Evolutionary conservation across 2,329 filamentous ascomycete genomes (phyloP).

Genomic region (Dactylellina sp.): DNA sequence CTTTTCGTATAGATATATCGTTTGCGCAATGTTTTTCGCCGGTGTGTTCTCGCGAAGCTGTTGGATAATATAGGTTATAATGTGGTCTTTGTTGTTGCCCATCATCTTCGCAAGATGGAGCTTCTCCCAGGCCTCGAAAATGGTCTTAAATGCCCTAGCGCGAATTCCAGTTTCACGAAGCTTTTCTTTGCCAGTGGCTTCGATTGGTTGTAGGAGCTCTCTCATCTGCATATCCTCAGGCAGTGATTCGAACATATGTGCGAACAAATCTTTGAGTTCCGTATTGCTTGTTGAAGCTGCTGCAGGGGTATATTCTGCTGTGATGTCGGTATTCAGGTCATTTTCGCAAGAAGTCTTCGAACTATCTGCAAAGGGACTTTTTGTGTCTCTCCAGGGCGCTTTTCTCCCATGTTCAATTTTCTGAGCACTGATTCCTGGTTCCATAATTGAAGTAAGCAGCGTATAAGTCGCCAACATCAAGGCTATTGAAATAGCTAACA

Average conservation of each 20-base stretch:
- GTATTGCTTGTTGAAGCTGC: no score
- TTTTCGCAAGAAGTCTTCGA: no score
- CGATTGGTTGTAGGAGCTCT: conserved; percentile 63
- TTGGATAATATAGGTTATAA: conserved; percentile 65
- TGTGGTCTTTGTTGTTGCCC: conserved; percentile 62
- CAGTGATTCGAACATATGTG: conserved; percentile 59
- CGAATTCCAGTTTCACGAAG: conserved; percentile 64
- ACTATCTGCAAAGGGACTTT: no score
- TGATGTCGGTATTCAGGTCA: no score
- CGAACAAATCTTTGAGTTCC: conserved; percentile 57
- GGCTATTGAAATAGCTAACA: no score
- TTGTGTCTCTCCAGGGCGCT: no score
- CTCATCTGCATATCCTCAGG: conserved; percentile 62
- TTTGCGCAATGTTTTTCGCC: conserved; percentile 59
- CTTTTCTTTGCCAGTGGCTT: conserved; percentile 63
- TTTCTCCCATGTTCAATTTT: no score
- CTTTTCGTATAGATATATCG: conserved; percentile 64
- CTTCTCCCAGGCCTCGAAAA: conserved; percentile 64
- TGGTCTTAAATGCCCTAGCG: conserved; percentile 63
- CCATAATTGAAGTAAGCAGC: no score
- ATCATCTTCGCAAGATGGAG: conserved; percentile 59
- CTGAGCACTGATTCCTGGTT: no score
- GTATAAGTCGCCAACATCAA: no score
- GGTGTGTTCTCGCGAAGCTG: conserved; percentile 59
- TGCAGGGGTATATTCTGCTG: no score